These are phyloP conservation scores for Jasminum sambac DNA, from an alignment of 257 asterid species.

Conservation along the genomic window DNA sequence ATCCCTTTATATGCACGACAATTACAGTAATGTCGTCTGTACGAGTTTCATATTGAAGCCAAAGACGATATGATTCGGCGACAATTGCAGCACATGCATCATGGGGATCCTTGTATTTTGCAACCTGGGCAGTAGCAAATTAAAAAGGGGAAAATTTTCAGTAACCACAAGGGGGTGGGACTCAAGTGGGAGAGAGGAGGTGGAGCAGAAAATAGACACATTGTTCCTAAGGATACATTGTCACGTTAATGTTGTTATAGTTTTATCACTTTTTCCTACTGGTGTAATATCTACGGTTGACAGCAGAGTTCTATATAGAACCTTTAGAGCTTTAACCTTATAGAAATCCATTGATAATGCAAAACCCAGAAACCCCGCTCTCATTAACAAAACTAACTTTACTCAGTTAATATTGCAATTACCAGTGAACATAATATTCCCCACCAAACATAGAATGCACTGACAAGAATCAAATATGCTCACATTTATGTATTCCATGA, in stretches of 20 bases:
- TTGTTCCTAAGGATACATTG: background rate
- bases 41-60: conserved; percentile 97
- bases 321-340: background rate
- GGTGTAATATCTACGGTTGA: too few species aligned
- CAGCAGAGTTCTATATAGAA: background rate
- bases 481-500: background rate
- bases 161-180: conserved; percentile 1
- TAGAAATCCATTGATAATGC: background rate
- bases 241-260: background rate
- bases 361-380: background rate
- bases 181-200: too few species aligned
- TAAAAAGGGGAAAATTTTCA: too few species aligned
- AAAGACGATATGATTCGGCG: conserved; percentile 93
- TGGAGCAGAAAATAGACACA: background rate
- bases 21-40: conserved; percentile 98
- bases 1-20: conserved; percentile 78
- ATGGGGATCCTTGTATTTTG: conserved; percentile 81
- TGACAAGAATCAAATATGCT: background rate
- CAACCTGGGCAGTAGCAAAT: conserved; percentile 51
- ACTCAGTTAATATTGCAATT: background rate
- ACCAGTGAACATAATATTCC: background rate
- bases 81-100: conserved; percentile 99
- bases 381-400: background rate
- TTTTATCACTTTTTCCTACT: background rate
- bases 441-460: background rate